Conservation (phyloP, 1,284 basidiomycete genomes). For the Sphaerobolus stellatus region DNA sequence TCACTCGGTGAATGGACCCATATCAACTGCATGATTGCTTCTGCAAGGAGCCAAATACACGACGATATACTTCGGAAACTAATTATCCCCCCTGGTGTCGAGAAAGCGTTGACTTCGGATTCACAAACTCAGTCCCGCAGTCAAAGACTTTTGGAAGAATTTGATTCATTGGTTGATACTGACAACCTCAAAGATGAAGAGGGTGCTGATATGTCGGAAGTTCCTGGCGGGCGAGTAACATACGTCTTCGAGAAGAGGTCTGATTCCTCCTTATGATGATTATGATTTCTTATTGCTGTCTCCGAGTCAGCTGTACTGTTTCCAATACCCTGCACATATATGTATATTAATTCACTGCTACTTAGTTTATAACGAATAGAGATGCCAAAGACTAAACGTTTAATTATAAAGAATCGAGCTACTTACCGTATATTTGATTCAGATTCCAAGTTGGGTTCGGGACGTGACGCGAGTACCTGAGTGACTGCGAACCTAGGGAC, state of each 20-base stretch:
- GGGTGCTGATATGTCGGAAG: slow-evolving; percentile 32
- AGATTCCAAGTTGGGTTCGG: no score
- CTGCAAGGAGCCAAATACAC: slow-evolving; percentile 48
- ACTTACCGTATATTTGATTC: no score
- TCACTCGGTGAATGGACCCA: slow-evolving; percentile 89
- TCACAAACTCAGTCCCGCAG: slow-evolving; percentile 26
- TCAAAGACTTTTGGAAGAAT: slow-evolving; percentile 8
- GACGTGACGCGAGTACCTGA: no score
- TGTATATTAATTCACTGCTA: no score
- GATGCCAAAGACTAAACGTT: no score
- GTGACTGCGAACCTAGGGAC: no score
- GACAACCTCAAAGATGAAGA: slow-evolving; percentile 43
- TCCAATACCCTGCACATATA: no score
- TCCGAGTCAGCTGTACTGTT: no score
- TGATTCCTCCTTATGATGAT: slow-evolving; percentile 11
- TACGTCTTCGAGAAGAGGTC: slow-evolving; percentile 68
- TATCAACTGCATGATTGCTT: slow-evolving; percentile 63
- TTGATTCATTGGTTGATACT: slow-evolving; percentile 39
- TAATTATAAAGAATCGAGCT: no score
- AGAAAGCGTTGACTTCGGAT: slow-evolving; percentile 15
- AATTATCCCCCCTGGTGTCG: slow-evolving; percentile 36
- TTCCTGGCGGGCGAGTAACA: slow-evolving; percentile 66
- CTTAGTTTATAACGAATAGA: no score
- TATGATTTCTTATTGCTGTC: no score
- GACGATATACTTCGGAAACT: slow-evolving; percentile 64